Evolutionary conservation across 139 green algal species (phyloP), one percentile per base, ranked within the genome.

Genomic region (Dunaliella primolecta): DNA sequence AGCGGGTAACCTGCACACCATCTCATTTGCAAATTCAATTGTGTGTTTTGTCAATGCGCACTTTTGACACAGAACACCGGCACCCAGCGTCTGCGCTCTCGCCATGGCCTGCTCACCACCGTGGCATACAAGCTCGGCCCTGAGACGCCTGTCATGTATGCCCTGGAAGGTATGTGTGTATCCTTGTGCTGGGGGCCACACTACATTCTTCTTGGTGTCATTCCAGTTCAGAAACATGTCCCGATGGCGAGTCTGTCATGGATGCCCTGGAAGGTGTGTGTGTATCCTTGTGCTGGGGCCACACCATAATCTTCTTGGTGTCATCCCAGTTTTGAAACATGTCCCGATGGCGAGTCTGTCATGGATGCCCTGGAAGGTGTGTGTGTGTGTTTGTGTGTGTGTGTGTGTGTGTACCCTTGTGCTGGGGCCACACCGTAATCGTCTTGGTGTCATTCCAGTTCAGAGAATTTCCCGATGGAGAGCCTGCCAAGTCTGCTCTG

Each of bases 31-130:
- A n/a, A n/a, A n/a, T n/a, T n/a, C n/a, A n/a, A n/a, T n/a, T n/a
- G n/a, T n/a, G n/a, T n/a, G n/a, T n/a, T n/a, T n/a, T n/a, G n/a
- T n/a, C n/a, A n/a, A n/a, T n/a, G n/a, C n/a, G n/a, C n/a, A n/a
- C n/a, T n/a, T n/a, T n/a, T n/a, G n/a, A n/a, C n/a, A n/a, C 46
- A 64, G 29, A 97, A 99, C 91, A 99, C 97, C 2, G 96, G 96
- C 27, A 72, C 3, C 15, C 27, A 64, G 15, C 7, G 46, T 25
- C 15, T 64, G 46, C 46, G 46, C 46, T 64, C 46, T 25, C 46
- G 46, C 46, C 92, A 98, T 82, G 97, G 97, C 27, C 91, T 99
- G 84, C 91, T 99, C 15, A 98, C 93, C 79, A 99, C 97, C 25
- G 84, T 98, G 77, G 91, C 88, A 23, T 98, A 93, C 91, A 88